Percentiles rank a stretch among this genome's conserved stretches.
Evolutionary conservation across 2,329 filamentous ascomycete genomes (phyloP).

Genomic region (Botrytis hyacinthi): DNA sequence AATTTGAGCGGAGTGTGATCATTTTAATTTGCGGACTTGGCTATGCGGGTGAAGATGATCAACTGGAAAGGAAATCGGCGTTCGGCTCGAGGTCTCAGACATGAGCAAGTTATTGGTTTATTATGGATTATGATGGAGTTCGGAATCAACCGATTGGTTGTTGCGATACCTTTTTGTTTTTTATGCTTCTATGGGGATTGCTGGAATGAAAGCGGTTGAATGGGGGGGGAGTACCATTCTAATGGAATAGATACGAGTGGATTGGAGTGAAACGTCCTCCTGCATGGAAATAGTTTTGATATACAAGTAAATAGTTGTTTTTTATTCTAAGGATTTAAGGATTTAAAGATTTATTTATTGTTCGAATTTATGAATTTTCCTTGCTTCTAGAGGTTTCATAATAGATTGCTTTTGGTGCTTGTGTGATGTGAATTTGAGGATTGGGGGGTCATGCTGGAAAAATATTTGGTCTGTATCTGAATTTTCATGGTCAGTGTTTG

Average conservation of each 20-base stretch:
- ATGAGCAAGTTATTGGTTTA: background rate
- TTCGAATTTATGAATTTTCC: background rate
- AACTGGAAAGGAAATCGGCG: background rate
- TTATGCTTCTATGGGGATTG: background rate
- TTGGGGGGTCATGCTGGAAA: background rate
- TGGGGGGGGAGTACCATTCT: background rate
- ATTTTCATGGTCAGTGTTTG: background rate
- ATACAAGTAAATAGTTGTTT: background rate
- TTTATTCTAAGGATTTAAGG: no score
- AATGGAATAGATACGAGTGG: background rate
- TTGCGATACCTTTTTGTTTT: conserved; percentile 16
- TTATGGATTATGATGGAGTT: conserved; percentile 10
- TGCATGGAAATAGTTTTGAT: background rate
- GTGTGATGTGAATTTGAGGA: background rate
- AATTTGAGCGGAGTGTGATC: background rate
- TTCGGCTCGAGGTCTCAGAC: background rate
- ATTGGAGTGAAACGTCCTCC: background rate
- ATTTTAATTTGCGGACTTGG: background rate
- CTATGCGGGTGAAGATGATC: background rate
- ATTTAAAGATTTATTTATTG: background rate
- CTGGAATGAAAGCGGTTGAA: background rate
- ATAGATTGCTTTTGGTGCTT: background rate
- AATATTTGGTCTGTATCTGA: no score
- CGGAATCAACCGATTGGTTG: background rate
- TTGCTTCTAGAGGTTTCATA: background rate